Evolutionary conservation across 495 filamentous ascomycete species (phyloP).

Genomic region (Neurospora terricola): DNA sequence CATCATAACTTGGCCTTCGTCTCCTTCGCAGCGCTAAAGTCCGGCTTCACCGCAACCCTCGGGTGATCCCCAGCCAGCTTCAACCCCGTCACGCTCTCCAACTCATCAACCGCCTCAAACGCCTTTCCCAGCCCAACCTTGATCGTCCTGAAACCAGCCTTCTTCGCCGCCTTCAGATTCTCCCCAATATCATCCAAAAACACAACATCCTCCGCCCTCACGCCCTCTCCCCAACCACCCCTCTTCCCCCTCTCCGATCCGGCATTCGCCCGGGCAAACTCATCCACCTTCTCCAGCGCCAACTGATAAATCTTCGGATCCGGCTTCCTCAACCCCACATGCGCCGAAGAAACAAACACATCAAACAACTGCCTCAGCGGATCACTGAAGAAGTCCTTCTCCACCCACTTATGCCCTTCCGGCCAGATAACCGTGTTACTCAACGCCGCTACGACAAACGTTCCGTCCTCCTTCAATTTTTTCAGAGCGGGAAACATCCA

Average conservation of each 20-base stretch:
- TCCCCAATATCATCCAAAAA: constrained; percentile 96
- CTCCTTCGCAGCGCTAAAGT: constrained; percentile 10
- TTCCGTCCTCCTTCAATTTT: constrained; percentile 49
- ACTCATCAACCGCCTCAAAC: constrained; percentile 54
- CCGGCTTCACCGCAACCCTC: constrained; percentile 30
- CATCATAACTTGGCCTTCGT: constrained; percentile 29
- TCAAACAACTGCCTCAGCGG: constrained; percentile 59
- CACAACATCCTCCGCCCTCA: constrained; percentile 59
- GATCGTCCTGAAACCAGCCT: constrained; percentile 68
- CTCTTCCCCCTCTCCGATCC: constrained; percentile 22
- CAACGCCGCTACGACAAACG: constrained; percentile 69
- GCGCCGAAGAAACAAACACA: constrained; percentile 72
- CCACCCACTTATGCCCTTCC: constrained; percentile 46
- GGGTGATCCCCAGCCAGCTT: constrained; percentile 35
- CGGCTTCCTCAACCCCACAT: constrained; percentile 83
- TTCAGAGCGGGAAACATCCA: constrained; percentile 81
- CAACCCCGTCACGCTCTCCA: constrained; percentile 42
- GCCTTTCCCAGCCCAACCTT: constrained; percentile 72
- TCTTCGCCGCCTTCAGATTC: constrained; percentile 76
- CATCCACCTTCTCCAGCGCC: constrained; percentile 54
- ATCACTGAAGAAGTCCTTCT: constrained; percentile 25
- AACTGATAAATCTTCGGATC: constrained; percentile 70
- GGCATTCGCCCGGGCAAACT: constrained; percentile 41
- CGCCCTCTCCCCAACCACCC: constrained; percentile 39
- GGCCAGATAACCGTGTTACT: constrained; percentile 85